A percentile compares a stretch with the other conserved stretches of the same genome.
Evolutionary conservation across 805 yeast genomes (phyloP).

Genomic region (Barnettozyma botsteinii): DNA sequence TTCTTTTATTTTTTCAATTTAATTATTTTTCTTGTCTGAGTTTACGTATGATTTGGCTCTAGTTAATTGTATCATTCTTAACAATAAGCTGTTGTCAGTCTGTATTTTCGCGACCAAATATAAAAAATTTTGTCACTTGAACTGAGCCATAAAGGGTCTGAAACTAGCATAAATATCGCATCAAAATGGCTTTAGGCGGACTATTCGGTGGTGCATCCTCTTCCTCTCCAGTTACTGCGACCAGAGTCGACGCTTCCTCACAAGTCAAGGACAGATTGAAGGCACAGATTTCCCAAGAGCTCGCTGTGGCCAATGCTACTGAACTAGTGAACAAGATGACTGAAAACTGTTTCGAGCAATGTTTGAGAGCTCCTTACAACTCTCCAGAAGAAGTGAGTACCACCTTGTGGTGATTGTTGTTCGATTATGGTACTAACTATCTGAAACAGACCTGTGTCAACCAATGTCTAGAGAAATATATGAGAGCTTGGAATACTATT

Average conservation of each 20-base stretch:
- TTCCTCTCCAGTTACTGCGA: constrained; percentile 21
- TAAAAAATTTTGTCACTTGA: no score
- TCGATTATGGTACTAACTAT: not conserved
- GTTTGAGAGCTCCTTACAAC: constrained; percentile 59
- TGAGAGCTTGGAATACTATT: constrained; percentile 85
- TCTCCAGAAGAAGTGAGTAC: constrained; percentile 42
- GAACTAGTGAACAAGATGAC: constrained; percentile 81
- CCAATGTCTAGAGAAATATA: constrained; percentile 79
- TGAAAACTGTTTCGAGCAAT: constrained; percentile 79
- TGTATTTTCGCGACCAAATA: no score
- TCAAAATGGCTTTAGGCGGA: constrained; percentile 23
- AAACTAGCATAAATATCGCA: no score
- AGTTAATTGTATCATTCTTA: no score
- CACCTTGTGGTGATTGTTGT: not conserved
- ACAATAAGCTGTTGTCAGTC: no score
- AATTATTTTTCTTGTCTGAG: no score
- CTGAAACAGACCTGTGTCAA: constrained; percentile 47
- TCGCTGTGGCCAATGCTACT: constrained; percentile 89
- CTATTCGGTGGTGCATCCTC: constrained; percentile 26
- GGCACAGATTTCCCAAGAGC: constrained; percentile 68
- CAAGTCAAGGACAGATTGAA: constrained; percentile 59
- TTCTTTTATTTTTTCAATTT: no score
- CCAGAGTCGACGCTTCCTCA: constrained; percentile 26
- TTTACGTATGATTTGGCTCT: no score
- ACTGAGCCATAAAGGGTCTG: no score